These are phyloP conservation scores for Fusarium stilboides DNA, from an alignment of 2,329 filamentous ascomycete species.

Conservation along the genomic window DNA sequence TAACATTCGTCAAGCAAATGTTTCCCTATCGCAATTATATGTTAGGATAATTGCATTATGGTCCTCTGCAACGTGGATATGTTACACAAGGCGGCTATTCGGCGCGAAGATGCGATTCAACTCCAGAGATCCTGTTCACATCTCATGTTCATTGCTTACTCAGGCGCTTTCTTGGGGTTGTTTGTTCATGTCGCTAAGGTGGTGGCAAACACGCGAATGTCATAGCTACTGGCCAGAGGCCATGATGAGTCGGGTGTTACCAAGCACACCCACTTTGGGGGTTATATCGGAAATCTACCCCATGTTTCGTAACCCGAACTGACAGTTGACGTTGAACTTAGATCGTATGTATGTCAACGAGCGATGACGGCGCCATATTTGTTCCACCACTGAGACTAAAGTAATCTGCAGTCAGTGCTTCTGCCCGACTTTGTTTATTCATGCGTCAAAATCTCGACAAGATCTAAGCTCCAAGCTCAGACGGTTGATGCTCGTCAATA, in stretches of 20 bases:
- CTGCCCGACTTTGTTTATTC: not conserved
- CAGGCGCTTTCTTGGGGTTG: not conserved
- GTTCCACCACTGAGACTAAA: conserved; percentile 36
- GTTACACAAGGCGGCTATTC: conserved; percentile 4
- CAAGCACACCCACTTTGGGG: conserved; percentile 1
- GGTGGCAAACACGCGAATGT: conserved; percentile 7
- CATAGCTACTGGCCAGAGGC: conserved; percentile 16
- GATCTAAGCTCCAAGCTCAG: conserved; percentile 14
- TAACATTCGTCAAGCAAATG: not conserved
- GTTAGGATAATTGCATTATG: not conserved
- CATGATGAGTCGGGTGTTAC: conserved; percentile 1
- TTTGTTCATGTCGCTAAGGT: conserved; percentile 18
- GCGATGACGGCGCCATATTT: conserved; percentile 8
- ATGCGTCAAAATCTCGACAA: conserved; percentile 4
- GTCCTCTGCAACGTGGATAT: conserved; percentile 1
- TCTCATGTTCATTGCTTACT: conserved; percentile 2
- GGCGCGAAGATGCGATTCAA: conserved; percentile 20
- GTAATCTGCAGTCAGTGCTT: conserved; percentile 11
- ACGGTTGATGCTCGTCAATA: conserved; percentile 18
- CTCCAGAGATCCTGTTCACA: conserved; percentile 11
- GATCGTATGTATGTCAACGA: conserved; percentile 4
- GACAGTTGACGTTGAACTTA: conserved; percentile 18
- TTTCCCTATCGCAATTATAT: not conserved
- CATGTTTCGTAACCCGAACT: conserved; percentile 20
- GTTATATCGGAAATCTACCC: conserved; percentile 1